Percentiles rank a stretch among this genome's conserved stretches.
phyloP scores from a whole-genome alignment of 2,329 filamentous ascomycete species.

The Aspergillus texensis region DNA sequence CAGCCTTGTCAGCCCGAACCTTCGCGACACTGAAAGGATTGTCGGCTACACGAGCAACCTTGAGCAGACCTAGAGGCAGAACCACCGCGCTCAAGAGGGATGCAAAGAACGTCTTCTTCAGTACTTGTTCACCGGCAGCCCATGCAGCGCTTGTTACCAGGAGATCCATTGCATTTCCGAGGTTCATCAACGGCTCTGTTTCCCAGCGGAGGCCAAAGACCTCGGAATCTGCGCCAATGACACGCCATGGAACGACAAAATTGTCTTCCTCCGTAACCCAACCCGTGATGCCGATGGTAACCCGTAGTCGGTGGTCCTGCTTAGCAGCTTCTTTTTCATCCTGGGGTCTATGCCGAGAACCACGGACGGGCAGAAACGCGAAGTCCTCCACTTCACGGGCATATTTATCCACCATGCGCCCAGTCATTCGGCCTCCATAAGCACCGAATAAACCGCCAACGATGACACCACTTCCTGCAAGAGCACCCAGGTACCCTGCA shows the following conservation, averaged over 20 bases:
- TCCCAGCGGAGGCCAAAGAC: slow-evolving; percentile 86
- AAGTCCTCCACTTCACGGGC: slow-evolving; percentile 86
- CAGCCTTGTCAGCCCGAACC: slow-evolving; percentile 77
- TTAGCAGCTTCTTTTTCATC: slow-evolving; percentile 43
- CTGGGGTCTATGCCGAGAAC: slow-evolving; percentile 50
- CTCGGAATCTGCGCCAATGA: slow-evolving; percentile 72
- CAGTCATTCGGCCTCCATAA: slow-evolving; percentile 81
- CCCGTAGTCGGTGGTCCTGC: slow-evolving; percentile 69
- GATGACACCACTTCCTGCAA: slow-evolving; percentile 77
- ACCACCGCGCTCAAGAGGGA: slow-evolving; percentile 66
- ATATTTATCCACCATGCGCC: slow-evolving; percentile 87
- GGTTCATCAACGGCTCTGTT: slow-evolving; percentile 71
- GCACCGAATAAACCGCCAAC: slow-evolving; percentile 88
- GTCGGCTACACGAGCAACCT: slow-evolving; percentile 70
- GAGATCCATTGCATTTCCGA: slow-evolving; percentile 76
- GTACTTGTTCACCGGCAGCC: slow-evolving; percentile 72
- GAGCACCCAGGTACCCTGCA: slow-evolving; percentile 75
- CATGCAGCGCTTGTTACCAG: slow-evolving; percentile 82
- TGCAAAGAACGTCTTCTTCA: slow-evolving; percentile 71
- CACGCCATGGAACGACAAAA: slow-evolving; percentile 75
- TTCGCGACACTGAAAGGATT: slow-evolving; percentile 81
- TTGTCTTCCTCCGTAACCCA: slow-evolving; percentile 76
- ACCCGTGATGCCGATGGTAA: slow-evolving; percentile 82
- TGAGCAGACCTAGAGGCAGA: slow-evolving; percentile 69
- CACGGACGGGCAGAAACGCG: slow-evolving; percentile 75